Evolutionary conservation across 768 basidiomycete species (phyloP).

Genomic region (Mrakia blollopis): DNA sequence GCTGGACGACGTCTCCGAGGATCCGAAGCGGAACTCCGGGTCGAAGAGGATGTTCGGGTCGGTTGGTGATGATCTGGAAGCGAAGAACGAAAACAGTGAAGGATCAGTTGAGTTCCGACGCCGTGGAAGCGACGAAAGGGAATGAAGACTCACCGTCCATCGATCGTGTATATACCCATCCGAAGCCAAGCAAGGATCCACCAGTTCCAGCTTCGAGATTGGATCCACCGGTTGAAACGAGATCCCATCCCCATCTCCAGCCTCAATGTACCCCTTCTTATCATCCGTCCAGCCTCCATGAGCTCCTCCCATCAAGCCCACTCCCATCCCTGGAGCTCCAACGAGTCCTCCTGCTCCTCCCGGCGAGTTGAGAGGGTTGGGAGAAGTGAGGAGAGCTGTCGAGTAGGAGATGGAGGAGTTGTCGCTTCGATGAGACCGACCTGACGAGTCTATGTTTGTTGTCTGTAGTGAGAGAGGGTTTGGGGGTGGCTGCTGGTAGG

Average conservation of each 20-base stretch:
- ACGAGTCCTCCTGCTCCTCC: slow-evolving; percentile 5
- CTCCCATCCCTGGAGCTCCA: slow-evolving; percentile 1
- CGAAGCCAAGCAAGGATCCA: slow-evolving; percentile 27
- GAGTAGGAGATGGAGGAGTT: slow-evolving; percentile 12
- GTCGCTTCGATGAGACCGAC: slow-evolving; percentile 19
- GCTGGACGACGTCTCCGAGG: slow-evolving; percentile 29
- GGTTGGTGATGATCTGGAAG: slow-evolving; percentile 2
- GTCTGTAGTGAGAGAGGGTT: neutral
- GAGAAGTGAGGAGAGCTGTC: neutral
- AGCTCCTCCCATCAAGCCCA: neutral
- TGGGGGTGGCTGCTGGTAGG: neutral
- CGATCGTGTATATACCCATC: slow-evolving; percentile 32
- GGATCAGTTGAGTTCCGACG: no score
- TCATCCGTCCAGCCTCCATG: slow-evolving; percentile 18
- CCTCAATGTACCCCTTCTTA: slow-evolving; percentile 20
- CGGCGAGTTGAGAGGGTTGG: neutral
- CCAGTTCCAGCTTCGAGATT: slow-evolving; percentile 29
- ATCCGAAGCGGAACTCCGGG: slow-evolving; percentile 19
- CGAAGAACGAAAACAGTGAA: no score
- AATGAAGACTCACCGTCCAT: neutral
- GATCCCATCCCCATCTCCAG: slow-evolving; percentile 23
- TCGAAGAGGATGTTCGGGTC: slow-evolving; percentile 12
- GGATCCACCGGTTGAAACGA: slow-evolving; percentile 31
- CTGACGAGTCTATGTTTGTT: neutral
- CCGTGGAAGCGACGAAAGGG: no score